Evolutionary conservation across 441 rosid species (phyloP), one percentile per base, ranked within the genome.

Genomic region (Erysimum cheiri): DNA sequence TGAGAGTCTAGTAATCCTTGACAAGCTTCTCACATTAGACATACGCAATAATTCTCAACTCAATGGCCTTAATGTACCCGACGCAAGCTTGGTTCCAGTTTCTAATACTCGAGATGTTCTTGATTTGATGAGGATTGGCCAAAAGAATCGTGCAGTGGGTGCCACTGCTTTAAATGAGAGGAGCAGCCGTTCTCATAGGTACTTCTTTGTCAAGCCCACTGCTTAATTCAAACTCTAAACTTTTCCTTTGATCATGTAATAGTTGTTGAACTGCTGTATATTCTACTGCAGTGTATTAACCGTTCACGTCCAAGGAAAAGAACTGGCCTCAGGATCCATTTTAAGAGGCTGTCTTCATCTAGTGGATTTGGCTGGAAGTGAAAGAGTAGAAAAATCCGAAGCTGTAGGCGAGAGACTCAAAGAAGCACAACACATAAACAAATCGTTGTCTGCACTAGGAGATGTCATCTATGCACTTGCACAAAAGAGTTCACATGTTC

Each of bases 131-230:
- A 89, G 77, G 72, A 82, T 88, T 24, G 98, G 98, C 39, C 97
- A 89, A 35, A 84, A 77, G 79, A 93, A 93, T 65, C 96, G 98
- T 22, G 93, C 97, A 8, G 97, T 93, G 3, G 98, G 98, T 1
- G 95, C 98, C 28, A 93, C 98, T 52, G 98, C 97, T 71, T 77
- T 93, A 50, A 93, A 93, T 60, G 98, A 89, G 73, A 75, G 98
- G 69, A 93, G 98, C 67, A 93, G 98, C 66, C 95, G 98, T 32
- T 93, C 98, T 65, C 98, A 93, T 66, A 89, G 98, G 96, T 89
- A 53, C 2, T 40, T 13, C 10, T 10, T 71, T 22, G 24, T 35
- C 33, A 7, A n/a, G 26, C 9, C 37, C 17, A 47, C 19, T 9
- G 3, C 28, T 31, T 50, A 19, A 1, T 2, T 58, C 37, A 44